Conservation (phyloP, 1,139 yeast species). For the Yamadazyma siamensis region DNA sequence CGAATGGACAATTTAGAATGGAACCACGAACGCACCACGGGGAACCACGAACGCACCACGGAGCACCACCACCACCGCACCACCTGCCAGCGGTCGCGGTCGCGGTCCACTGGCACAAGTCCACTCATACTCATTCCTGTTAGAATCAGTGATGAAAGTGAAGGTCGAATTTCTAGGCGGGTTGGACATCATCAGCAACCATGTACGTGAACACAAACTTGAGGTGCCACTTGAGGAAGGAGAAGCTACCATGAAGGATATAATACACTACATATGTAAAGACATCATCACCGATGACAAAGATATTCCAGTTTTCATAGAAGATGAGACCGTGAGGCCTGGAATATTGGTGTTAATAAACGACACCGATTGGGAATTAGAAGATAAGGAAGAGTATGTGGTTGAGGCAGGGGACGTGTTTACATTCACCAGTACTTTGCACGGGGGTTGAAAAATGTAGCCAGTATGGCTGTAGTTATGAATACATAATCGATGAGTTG, state of each 20-base stretch:
- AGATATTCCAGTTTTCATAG: conserved; percentile 73
- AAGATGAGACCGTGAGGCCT: conserved; percentile 78
- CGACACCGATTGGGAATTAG: conserved; percentile 96
- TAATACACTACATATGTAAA: conserved; percentile 53
- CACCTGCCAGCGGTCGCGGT: too few species aligned
- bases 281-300: conserved; percentile 58
- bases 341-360: conserved; percentile 89
- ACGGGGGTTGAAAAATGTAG: too few species aligned
- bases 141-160: conserved; percentile 27
- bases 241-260: conserved; percentile 51
- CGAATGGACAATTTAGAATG: conserved; percentile 6
- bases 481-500: too few species aligned
- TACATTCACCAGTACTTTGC: conserved; percentile 88
- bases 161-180: conserved; percentile 62
- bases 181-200: conserved; percentile 60
- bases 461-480: conserved; percentile 9
- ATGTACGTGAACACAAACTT: conserved; percentile 47
- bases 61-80: too few species aligned
- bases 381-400: conserved; percentile 79
- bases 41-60: too few species aligned
- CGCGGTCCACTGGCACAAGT: too few species aligned
- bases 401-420: conserved; percentile 74
- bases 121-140: too few species aligned
- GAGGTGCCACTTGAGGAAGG: conserved; percentile 39
- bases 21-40: too few species aligned